These are phyloP conservation scores for Magnaporthales sp. DNA, from an alignment of 2,329 filamentous ascomycete species.

Conservation along the genomic window DNA sequence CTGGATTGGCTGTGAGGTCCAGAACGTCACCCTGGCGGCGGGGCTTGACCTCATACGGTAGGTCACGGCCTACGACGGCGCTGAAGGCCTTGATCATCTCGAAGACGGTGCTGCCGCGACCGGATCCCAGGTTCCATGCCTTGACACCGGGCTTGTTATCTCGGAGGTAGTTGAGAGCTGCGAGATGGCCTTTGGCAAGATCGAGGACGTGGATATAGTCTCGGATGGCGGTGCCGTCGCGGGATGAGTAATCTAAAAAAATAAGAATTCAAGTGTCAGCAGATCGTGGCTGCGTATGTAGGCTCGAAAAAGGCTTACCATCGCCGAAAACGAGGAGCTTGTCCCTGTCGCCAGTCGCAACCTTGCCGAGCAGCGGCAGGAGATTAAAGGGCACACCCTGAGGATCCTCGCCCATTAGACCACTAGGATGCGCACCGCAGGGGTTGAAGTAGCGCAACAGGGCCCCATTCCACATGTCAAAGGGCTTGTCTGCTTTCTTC, in stretches of 20 bases:
- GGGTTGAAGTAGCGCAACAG: slow-evolving; percentile 97
- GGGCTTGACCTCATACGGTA: slow-evolving; percentile 78
- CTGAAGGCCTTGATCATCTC: slow-evolving; percentile 97
- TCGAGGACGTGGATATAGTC: slow-evolving; percentile 98
- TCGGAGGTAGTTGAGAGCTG: slow-evolving; percentile 84
- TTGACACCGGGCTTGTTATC: slow-evolving; percentile 79
- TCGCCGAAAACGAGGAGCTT: slow-evolving; percentile 93
- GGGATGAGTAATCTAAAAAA: slow-evolving; percentile 71
- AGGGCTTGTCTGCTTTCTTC: slow-evolving; percentile 69
- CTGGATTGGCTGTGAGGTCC: slow-evolving; percentile 87
- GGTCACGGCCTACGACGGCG: slow-evolving; percentile 72
- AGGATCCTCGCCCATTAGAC: slow-evolving; percentile 97
- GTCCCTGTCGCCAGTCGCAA: slow-evolving; percentile 83
- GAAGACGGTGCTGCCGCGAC: slow-evolving; percentile 89
- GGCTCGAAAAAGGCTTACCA: slow-evolving; percentile 43
- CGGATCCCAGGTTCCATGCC: slow-evolving; percentile 94
- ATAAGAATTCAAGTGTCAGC: background rate
- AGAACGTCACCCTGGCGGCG: slow-evolving; percentile 85
- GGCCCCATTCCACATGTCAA: slow-evolving; percentile 83
- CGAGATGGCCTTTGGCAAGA: slow-evolving; percentile 75
- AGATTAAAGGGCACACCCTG: slow-evolving; percentile 94
- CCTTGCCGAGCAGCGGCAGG: slow-evolving; percentile 86
- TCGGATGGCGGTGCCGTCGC: slow-evolving; percentile 87
- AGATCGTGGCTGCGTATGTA: background rate
- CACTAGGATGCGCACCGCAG: slow-evolving; percentile 85